A percentile compares a stretch with the other conserved stretches of the same genome.
These are phyloP conservation scores for Myxozyma mucilagina DNA, from an alignment of 805 yeast genomes.

Conservation along the genomic window DNA sequence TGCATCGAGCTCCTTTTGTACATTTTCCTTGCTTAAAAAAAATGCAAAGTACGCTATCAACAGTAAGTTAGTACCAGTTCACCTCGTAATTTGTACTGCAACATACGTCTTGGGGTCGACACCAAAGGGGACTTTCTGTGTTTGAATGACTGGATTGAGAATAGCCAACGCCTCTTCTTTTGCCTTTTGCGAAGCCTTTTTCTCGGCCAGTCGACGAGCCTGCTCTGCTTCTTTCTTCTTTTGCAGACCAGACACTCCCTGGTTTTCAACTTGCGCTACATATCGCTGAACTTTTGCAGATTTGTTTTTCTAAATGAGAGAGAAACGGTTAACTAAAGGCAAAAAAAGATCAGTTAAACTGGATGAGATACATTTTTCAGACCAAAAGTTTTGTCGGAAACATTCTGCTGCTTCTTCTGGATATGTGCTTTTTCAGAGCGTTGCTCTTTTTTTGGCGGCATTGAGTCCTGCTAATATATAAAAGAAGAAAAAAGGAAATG, in stretches of 20 bases:
- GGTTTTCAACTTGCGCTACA: conserved; percentile 67
- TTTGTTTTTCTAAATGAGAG: conserved; percentile 62
- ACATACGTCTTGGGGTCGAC: conserved; percentile 84
- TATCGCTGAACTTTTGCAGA: conserved; percentile 83
- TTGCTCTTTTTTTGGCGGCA: conserved; percentile 82
- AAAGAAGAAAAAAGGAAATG: neutral
- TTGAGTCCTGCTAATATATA: conserved; percentile 35
- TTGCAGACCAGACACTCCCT: conserved; percentile 53
- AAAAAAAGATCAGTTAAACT: conserved; percentile 15
- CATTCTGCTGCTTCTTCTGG: conserved; percentile 57
- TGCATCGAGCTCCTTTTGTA: conserved; percentile 68
- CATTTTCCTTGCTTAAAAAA: conserved; percentile 85
- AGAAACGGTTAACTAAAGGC: neutral
- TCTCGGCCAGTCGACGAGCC: conserved; percentile 68
- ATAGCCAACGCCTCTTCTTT: conserved; percentile 82
- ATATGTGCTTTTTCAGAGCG: conserved; percentile 56
- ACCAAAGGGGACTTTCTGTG: conserved; percentile 91
- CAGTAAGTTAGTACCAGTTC: neutral
- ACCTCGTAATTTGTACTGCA: neutral
- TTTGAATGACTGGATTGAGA: conserved; percentile 62
- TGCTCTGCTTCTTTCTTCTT: conserved; percentile 76
- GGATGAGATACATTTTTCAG: conserved; percentile 58
- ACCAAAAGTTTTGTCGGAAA: conserved; percentile 91
- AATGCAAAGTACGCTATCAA: conserved; percentile 65
- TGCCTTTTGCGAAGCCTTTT: conserved; percentile 88